phyloP scores from a whole-genome alignment of 306 rosid species.

The Delonix regia region DNA sequence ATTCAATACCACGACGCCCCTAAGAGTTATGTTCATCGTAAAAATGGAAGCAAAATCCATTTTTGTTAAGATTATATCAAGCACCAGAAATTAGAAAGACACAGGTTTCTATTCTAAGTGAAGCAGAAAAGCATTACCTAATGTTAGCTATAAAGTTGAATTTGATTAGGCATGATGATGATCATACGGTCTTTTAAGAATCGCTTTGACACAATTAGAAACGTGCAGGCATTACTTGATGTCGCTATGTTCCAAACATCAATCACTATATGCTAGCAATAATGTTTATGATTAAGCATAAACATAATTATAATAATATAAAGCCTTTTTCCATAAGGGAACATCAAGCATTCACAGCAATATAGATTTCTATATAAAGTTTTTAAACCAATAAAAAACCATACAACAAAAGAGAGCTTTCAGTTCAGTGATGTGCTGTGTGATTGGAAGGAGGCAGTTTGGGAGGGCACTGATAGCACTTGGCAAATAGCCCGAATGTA shows the following conservation, averaged over 20 bases:
- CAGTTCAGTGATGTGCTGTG: conserved; percentile 52
- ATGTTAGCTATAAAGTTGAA: background rate
- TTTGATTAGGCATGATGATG: background rate
- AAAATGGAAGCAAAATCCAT: background rate
- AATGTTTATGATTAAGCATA: conserved; percentile 28
- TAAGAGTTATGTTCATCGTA: background rate
- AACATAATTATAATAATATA: background rate
- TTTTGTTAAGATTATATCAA: background rate
- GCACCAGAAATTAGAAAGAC: background rate
- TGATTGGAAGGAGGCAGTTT: conserved; percentile 40
- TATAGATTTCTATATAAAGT: conserved; percentile 1
- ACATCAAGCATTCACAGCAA: conserved; percentile 43
- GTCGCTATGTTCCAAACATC: conserved; percentile 34
- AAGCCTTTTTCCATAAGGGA: conserved; percentile 41
- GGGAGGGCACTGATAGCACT: conserved; percentile 83
- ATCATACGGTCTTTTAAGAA: conserved; percentile 11
- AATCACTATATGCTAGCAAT: conserved; percentile 27
- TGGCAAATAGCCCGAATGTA: conserved; percentile 84
- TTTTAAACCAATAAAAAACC: conserved; percentile 39
- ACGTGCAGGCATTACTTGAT: conserved; percentile 35
- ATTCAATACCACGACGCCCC: background rate
- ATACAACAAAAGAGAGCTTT: conserved; percentile 27
- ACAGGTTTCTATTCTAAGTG: background rate
- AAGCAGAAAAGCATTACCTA: background rate
- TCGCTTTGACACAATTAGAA: conserved; percentile 30